phyloP scores from a whole-genome alignment of 768 basidiomycete species.

The Lepiota brunneoincarnata region DNA sequence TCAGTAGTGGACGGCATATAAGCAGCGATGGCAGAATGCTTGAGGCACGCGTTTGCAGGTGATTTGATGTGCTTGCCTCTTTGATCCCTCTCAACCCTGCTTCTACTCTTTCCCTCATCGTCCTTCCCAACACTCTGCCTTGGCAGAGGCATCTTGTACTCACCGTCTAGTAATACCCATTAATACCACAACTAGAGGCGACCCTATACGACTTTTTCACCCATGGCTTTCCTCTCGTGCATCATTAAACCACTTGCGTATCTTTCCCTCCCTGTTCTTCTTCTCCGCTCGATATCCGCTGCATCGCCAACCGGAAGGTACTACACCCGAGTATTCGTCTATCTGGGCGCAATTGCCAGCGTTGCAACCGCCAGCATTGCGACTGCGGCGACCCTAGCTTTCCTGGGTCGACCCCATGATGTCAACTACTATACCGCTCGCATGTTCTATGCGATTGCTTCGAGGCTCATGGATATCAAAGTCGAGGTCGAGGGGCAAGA shows the following conservation, averaged over 20 bases:
- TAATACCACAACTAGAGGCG: too few species aligned
- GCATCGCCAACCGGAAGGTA: slow-evolving; percentile 59
- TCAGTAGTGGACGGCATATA: not conserved
- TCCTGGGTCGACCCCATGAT: slow-evolving; percentile 70
- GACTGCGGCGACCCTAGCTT: slow-evolving; percentile 60
- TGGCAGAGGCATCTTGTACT: not conserved
- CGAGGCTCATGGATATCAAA: slow-evolving; percentile 59
- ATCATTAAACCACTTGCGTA: slow-evolving; percentile 75
- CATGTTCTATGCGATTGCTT: slow-evolving; percentile 72
- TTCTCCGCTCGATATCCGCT: slow-evolving; percentile 59
- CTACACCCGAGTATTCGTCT: slow-evolving; percentile 71
- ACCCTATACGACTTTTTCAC: slow-evolving; percentile 8
- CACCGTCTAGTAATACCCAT: not conserved
- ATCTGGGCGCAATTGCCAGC: slow-evolving; percentile 66
- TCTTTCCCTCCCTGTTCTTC: slow-evolving; percentile 66
- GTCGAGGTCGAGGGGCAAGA: slow-evolving; percentile 88
- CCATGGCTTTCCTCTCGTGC: slow-evolving; percentile 62
- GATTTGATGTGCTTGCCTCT: slow-evolving; percentile 1
- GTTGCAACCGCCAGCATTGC: slow-evolving; percentile 73
- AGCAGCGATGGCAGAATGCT: not conserved
- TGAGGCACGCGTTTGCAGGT: slow-evolving; percentile 10
- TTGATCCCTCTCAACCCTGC: slow-evolving; percentile 8
- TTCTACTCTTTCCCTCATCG: not conserved
- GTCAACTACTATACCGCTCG: slow-evolving; percentile 83
- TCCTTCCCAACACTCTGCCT: not conserved